Conservation (phyloP, 169 alveolate species). For the Eimeria sp. region DNA sequence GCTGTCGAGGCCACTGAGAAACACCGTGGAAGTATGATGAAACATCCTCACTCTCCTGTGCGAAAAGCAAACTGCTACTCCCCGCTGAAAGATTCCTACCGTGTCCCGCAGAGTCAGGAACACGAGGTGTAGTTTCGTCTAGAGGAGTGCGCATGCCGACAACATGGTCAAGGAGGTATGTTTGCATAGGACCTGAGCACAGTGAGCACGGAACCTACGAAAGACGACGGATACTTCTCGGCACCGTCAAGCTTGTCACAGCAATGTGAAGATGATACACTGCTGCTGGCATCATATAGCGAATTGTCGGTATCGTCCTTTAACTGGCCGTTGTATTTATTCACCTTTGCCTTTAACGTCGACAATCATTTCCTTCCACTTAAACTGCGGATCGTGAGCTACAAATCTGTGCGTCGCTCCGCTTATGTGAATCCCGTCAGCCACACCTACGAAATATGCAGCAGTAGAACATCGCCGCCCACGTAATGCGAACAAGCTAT, state of each 20-base stretch:
- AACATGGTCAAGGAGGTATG: slow-evolving; percentile 73
- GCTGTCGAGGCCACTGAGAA: slow-evolving; percentile 70
- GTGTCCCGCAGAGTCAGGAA: slow-evolving; percentile 56
- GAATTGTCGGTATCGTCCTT: background rate
- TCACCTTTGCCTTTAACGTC: slow-evolving; percentile 93
- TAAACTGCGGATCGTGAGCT: slow-evolving; percentile 88
- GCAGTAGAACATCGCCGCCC: background rate
- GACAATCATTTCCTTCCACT: slow-evolving; percentile 88
- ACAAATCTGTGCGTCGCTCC: slow-evolving; percentile 79
- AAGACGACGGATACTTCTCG: background rate
- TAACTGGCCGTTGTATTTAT: background rate
- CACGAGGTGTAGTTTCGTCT: slow-evolving; percentile 48
- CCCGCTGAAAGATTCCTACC: slow-evolving; percentile 18
- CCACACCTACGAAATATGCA: slow-evolving; percentile 85
- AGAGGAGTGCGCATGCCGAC: slow-evolving; percentile 68
- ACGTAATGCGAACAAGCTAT: background rate
- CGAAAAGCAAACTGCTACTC: slow-evolving; percentile 30
- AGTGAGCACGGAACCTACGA: background rate
- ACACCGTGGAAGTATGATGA: slow-evolving; percentile 35
- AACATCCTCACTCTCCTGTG: slow-evolving; percentile 57
- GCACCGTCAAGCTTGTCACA: background rate
- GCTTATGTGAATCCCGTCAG: slow-evolving; percentile 84
- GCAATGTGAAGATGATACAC: background rate
- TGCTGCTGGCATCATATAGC: background rate
- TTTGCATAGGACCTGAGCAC: slow-evolving; percentile 61